Conservation (phyloP, 805 yeast species). For the Huiozyma naganishii region DNA sequence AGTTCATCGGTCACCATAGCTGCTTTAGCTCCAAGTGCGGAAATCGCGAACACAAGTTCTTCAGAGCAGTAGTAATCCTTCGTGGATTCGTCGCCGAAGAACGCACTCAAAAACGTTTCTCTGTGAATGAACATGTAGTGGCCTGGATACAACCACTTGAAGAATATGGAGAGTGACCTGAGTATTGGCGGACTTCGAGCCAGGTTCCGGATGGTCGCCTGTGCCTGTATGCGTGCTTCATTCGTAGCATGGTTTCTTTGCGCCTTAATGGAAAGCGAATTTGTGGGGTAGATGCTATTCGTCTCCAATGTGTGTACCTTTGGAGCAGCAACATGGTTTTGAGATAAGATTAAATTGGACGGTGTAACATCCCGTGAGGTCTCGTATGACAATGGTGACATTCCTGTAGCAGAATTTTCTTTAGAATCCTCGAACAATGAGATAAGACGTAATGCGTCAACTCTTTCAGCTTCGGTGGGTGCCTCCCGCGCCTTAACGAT, state of each 20-base stretch:
- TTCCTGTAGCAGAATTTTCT: background rate
- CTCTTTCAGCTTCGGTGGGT: constrained; percentile 5
- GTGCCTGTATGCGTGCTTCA: constrained; percentile 2
- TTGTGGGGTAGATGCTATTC: constrained; percentile 20
- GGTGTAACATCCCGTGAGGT: background rate
- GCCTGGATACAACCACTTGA: constrained; percentile 53
- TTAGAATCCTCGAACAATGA: background rate
- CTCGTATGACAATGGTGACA: background rate
- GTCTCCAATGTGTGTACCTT: constrained; percentile 8
- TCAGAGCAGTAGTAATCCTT: constrained; percentile 39
- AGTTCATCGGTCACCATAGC: constrained; percentile 25
- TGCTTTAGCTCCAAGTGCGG: constrained; percentile 45
- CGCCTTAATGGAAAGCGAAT: constrained; percentile 17
- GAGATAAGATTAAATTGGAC: background rate
- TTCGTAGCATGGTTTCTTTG: constrained; percentile 2
- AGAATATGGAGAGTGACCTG: constrained; percentile 27
- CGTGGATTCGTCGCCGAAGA: constrained; percentile 32
- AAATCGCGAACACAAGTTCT: constrained; percentile 39
- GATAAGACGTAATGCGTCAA: constrained; percentile 1
- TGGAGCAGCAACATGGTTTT: background rate
- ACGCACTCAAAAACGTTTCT: constrained; percentile 47
- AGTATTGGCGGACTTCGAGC: constrained; percentile 18
- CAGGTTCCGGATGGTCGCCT: constrained; percentile 11
- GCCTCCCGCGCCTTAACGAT: constrained; percentile 6
- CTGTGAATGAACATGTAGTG: constrained; percentile 47